Evolutionary conservation across 352 stramenopile species (phyloP).

Genomic region (Plasmopara muralis): DNA sequence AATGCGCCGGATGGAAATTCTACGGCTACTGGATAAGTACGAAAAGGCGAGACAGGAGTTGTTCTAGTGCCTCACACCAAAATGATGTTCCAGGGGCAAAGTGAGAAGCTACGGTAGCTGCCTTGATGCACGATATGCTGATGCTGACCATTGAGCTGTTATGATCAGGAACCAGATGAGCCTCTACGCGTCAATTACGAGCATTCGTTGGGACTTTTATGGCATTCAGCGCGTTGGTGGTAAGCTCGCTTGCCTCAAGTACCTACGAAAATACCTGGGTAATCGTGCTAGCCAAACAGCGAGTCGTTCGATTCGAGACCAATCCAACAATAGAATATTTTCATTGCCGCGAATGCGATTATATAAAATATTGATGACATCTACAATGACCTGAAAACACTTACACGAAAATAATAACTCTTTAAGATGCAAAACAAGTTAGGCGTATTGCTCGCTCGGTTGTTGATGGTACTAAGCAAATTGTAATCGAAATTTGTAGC

Average conservation of each 20-base stretch:
- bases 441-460: no score
- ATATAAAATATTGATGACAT: no score
- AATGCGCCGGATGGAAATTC: constrained; percentile 31
- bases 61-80: constrained; percentile 46
- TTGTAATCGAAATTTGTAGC: no score
- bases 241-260: constrained; percentile 28
- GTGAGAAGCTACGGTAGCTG: constrained; percentile 18
- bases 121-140: neutral
- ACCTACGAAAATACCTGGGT: no score
- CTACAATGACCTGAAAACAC: no score
- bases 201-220: constrained; percentile 79
- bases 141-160: neutral
- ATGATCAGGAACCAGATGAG: constrained; percentile 63
- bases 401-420: no score
- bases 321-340: constrained; percentile 47
- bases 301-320: constrained; percentile 53
- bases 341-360: neutral
- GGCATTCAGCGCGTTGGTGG: constrained; percentile 33
- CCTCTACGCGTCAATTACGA: constrained; percentile 62
- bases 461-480: no score
- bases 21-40: constrained; percentile 64
- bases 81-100: constrained; percentile 67
- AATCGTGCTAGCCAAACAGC: constrained; percentile 42
- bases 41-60: constrained; percentile 54
- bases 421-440: no score